These are phyloP conservation scores for Dendrothele bispora DNA, from an alignment of 768 basidiomycete genomes.

Conservation along the genomic window DNA sequence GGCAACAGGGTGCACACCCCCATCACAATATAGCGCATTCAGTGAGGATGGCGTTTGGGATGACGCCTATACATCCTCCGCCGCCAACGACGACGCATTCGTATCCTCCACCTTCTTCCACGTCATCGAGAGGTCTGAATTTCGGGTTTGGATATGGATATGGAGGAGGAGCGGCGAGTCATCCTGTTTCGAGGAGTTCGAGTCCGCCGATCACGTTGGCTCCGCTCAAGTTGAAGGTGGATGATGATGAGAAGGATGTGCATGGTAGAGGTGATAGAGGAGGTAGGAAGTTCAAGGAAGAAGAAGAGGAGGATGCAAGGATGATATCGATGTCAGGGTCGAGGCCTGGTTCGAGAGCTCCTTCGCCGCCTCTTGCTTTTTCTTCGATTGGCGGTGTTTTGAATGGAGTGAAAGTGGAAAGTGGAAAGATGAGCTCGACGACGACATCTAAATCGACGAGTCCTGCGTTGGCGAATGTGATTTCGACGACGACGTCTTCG, in stretches of 20 bases:
- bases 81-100: conserved; percentile 17
- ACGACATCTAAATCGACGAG: too few species aligned
- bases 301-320: too few species aligned
- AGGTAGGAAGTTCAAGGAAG: too few species aligned
- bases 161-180: conserved; percentile 21
- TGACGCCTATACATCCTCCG: conserved; percentile 72
- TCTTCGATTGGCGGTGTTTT: too few species aligned
- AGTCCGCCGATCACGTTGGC: conserved; percentile 74
- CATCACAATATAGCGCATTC: conserved; percentile 79
- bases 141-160: conserved; percentile 3
- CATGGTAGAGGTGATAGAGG: too few species aligned
- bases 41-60: conserved; percentile 85
- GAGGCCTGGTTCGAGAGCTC: too few species aligned
- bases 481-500: too few species aligned
- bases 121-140: not conserved
- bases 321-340: too few species aligned
- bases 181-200: conserved; percentile 59
- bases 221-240: conserved; percentile 51
- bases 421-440: too few species aligned
- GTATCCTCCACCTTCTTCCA: not conserved
- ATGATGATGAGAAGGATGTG: not conserved
- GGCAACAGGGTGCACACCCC: conserved; percentile 26
- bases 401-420: too few species aligned
- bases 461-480: too few species aligned
- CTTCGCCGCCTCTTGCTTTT: too few species aligned